Base-by-base conservation (phyloP, 1,284 basidiomycete species). In the Apiotrichum brassicae region DNA sequence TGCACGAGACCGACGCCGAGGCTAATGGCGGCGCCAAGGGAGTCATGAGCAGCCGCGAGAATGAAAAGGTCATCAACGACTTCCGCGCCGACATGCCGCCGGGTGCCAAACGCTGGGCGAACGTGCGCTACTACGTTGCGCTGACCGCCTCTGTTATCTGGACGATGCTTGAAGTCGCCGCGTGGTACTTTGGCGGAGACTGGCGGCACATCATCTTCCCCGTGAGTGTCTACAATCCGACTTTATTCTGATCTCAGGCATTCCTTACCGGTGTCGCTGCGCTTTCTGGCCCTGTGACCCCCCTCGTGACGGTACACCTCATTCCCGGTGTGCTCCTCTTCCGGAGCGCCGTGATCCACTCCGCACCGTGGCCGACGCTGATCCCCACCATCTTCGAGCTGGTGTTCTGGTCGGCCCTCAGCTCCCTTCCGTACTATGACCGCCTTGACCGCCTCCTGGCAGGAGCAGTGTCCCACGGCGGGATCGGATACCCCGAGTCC, bases 371-470 rank as follows among this genome's bases (percentile, higher is more conserved):
- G 14, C 26, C 18, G 8, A 52, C 46, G 1, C 56, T 71, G 12
- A 54, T 62, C 11, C 61, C 70, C 16, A 46, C 54, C 13, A 48
- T 61, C 14, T 48, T 67, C 9, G 62, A 71, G 30, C n/a, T 63
- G 4, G 54, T 73, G 6, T 67, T 68, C 51, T 65, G 70, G 57
- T 26, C 67, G 6, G 66, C 56, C 6, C 48, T 76, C 28, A 50
- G 72, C 44, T 61, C 62, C 45, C 53, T 74, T 6, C 74, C 73
- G 0, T 75, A 73, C 48, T 56, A 63, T 12, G 61, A 66, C 20
- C n/a, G n/a, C 0, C 49, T 73, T 41, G 63, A 70, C 48, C 54
- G 66, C 3, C 42, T 73, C 9, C 56, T 75, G 13, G 45, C 45
- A 1, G 69, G 69, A 8, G 61, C 57, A 1, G 58, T 59, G 8